phyloP scores from a whole-genome alignment of 352 stramenopile genomes.

The Globisporangium carolinianum region DNA sequence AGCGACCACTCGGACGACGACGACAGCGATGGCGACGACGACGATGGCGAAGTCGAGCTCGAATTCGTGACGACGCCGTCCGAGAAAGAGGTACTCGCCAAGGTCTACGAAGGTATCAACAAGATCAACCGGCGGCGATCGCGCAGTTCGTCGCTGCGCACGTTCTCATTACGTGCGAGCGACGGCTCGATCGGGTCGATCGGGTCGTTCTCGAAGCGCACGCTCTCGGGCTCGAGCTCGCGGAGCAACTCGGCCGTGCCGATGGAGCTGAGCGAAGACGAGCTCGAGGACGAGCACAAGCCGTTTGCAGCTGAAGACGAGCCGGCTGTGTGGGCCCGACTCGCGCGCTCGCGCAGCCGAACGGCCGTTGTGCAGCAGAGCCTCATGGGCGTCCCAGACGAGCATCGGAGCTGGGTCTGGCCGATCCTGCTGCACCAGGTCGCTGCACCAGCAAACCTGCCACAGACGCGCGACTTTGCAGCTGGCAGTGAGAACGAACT shows the following conservation, averaged over 20 bases:
- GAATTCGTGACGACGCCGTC: constrained; percentile 67
- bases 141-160: constrained; percentile 52
- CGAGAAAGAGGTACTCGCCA: constrained; percentile 62
- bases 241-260: constrained; percentile 28
- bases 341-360: constrained; percentile 21
- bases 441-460: constrained; percentile 26
- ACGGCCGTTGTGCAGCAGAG: constrained; percentile 34
- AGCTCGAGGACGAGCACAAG: constrained; percentile 12
- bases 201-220: constrained; percentile 28
- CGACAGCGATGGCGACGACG: constrained; percentile 13
- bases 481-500: constrained; percentile 30
- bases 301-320: constrained; percentile 8
- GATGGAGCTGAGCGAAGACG: constrained; percentile 8
- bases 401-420: constrained; percentile 66
- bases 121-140: constrained; percentile 71
- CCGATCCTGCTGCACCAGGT: constrained; percentile 52
- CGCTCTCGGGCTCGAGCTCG: constrained; percentile 52
- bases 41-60: constrained; percentile 27
- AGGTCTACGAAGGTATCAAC: constrained; percentile 60
- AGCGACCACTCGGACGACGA: constrained; percentile 9
- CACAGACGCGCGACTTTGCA: constrained; percentile 15
- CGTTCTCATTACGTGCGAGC: constrained; percentile 33
- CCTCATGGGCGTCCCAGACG: constrained; percentile 52
- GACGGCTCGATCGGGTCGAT: constrained; percentile 19
- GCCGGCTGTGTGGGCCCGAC: constrained; percentile 32